Evolutionary conservation across 495 filamentous ascomycete genomes (phyloP).

Genomic region (Penicillium paradoxum): DNA sequence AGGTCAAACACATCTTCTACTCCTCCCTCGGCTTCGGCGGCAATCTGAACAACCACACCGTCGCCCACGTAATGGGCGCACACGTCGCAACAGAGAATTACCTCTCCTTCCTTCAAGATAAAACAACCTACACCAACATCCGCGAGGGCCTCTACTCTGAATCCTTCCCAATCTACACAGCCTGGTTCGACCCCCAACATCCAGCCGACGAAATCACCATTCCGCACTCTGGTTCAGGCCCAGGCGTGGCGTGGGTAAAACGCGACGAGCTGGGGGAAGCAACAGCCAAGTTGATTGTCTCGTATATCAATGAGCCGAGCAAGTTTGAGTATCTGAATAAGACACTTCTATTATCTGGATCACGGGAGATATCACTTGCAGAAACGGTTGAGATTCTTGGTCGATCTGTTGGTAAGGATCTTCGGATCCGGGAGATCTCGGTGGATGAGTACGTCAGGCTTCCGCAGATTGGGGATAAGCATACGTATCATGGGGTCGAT

Average conservation of each 20-base stretch:
- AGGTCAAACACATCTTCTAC: conserved; percentile 63
- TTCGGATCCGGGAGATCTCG: conserved; percentile 31
- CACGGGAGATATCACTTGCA: conserved; percentile 30
- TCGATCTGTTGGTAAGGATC: conserved; percentile 21
- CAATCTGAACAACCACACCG: conserved; percentile 34
- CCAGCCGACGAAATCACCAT: conserved; percentile 40
- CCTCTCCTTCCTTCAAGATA: conserved; percentile 33
- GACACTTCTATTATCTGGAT: conserved; percentile 37
- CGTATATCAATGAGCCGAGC: conserved; percentile 15
- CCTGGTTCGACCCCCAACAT: conserved; percentile 46
- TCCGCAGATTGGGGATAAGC: conserved; percentile 26
- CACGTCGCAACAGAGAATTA: conserved; percentile 60
- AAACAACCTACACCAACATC: conserved; percentile 46
- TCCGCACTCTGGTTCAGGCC: conserved; percentile 43
- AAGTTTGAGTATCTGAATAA: conserved; percentile 31
- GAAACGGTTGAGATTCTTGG: conserved; percentile 39
- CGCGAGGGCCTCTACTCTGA: conserved; percentile 64
- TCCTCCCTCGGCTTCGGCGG: conserved; percentile 57
- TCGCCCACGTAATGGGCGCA: conserved; percentile 62
- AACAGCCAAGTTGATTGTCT: conserved; percentile 35
- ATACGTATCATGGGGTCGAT: conserved; percentile 26
- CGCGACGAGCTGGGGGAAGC: conserved; percentile 48
- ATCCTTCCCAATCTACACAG: conserved; percentile 64
- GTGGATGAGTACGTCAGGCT: conserved; percentile 40
- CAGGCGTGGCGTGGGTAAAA: conserved; percentile 50